A percentile compares a stretch with the other conserved stretches of the same genome.
Conservation (phyloP, 2,329 filamentous ascomycete species). For the Lasiodiplodia hormozganensis region DNA sequence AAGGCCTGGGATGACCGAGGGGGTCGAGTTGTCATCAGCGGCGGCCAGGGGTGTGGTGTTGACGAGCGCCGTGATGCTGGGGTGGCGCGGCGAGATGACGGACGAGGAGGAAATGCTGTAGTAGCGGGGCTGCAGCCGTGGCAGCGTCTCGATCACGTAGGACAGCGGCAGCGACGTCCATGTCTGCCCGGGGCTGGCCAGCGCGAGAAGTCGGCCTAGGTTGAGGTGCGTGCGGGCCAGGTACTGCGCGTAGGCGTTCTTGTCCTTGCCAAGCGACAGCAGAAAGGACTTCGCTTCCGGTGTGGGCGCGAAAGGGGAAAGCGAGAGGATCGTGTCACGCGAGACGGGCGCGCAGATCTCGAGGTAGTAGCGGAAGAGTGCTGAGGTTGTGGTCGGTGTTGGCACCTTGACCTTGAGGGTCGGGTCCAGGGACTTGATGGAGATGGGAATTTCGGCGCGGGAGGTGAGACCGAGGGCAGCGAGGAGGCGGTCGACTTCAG, state of each 20-base stretch:
- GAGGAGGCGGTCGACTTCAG: slow-evolving; percentile 46
- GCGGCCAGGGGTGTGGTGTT: slow-evolving; percentile 42
- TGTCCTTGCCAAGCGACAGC: slow-evolving; percentile 40
- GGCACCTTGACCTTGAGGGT: slow-evolving; percentile 47
- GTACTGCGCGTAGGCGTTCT: slow-evolving; percentile 44
- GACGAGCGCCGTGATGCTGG: slow-evolving; percentile 50
- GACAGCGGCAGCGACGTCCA: slow-evolving; percentile 46
- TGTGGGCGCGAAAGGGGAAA: slow-evolving; percentile 51
- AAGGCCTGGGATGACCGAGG: slow-evolving; percentile 42
- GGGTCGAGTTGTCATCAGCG: neutral
- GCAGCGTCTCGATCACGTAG: slow-evolving; percentile 41
- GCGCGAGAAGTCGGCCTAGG: slow-evolving; percentile 47
- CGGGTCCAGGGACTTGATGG: slow-evolving; percentile 39
- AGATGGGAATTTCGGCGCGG: slow-evolving; percentile 36
- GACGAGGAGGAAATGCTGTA: slow-evolving; percentile 48
- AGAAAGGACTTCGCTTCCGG: slow-evolving; percentile 41
- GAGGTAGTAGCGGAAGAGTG: slow-evolving; percentile 54
- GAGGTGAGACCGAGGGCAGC: slow-evolving; percentile 37
- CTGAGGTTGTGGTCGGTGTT: slow-evolving; percentile 48
- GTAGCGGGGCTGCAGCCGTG: slow-evolving; percentile 40
- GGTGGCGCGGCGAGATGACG: slow-evolving; percentile 44
- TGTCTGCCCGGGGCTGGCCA: slow-evolving; percentile 33
- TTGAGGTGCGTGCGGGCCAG: slow-evolving; percentile 44
- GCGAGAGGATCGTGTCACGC: slow-evolving; percentile 46
- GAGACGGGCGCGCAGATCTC: slow-evolving; percentile 54